A percentile compares a stretch with the other conserved stretches of the same genome.
phyloP scores from a whole-genome alignment of 768 basidiomycete species.

The Agaricus blazei region DNA sequence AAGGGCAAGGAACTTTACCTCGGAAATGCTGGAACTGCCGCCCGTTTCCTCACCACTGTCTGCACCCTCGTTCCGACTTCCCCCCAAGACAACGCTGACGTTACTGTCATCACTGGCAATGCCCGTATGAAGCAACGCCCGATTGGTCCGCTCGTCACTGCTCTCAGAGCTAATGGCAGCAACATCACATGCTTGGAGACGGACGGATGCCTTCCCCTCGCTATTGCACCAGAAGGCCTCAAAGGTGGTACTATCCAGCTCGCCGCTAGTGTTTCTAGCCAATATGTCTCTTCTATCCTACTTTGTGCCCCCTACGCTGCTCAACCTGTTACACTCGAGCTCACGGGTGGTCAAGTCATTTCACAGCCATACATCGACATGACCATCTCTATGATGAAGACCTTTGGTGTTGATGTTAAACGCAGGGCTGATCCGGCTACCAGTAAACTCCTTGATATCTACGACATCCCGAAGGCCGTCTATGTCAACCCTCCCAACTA shows the following conservation, averaged over 20 bases:
- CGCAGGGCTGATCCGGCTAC: slow-evolving; percentile 56
- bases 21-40: slow-evolving; percentile 95
- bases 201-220: slow-evolving; percentile 82
- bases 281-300: slow-evolving; percentile 97
- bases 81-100: slow-evolving; percentile 30
- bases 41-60: slow-evolving; percentile 95
- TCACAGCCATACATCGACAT: slow-evolving; percentile 99
- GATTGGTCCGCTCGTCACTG: slow-evolving; percentile 91
- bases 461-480: slow-evolving; percentile 76
- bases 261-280: slow-evolving; percentile 92
- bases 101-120: slow-evolving; percentile 91
- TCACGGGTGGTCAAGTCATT: slow-evolving; percentile 93
- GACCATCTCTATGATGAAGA: slow-evolving; percentile 97
- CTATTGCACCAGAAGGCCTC: slow-evolving; percentile 79
- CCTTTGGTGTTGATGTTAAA: slow-evolving; percentile 78
- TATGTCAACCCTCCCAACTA: slow-evolving; percentile 80
- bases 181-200: slow-evolving; percentile 74
- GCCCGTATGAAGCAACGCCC: slow-evolving; percentile 99
- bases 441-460: slow-evolving; percentile 69
- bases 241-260: slow-evolving; percentile 79
- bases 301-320: slow-evolving; percentile 93
- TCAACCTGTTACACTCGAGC: slow-evolving; percentile 79
- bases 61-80: slow-evolving; percentile 75
- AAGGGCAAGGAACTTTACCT: slow-evolving; percentile 89
- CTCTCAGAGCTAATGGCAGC: slow-evolving; percentile 78